A percentile compares a stretch with the other conserved stretches of the same genome.
Evolutionary conservation across 495 filamentous ascomycete species (phyloP).

Genomic region (Penicillium chermesinum): DNA sequence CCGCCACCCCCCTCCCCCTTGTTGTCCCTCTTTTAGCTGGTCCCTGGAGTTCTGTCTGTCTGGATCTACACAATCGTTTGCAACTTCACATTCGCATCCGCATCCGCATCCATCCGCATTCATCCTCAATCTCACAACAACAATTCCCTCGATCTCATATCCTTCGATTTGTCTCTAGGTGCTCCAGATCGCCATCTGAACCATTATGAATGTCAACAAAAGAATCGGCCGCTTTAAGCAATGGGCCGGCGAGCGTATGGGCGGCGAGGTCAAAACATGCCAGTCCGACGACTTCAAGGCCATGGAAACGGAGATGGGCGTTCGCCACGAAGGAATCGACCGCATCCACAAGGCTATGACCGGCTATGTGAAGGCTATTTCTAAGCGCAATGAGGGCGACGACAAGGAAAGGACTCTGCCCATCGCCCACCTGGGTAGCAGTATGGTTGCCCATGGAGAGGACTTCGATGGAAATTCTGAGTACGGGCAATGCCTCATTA

Average conservation of each 20-base stretch:
- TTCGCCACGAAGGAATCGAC: conserved; percentile 90
- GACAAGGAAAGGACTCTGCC: conserved; percentile 83
- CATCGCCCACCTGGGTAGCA: conserved; percentile 73
- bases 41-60: not conserved
- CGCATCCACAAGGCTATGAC: conserved; percentile 87
- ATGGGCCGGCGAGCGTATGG: conserved; percentile 98
- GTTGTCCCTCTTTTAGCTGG: not conserved
- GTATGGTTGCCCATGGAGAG: conserved; percentile 88
- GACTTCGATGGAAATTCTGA: conserved; percentile 91
- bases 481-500: conserved; percentile 81
- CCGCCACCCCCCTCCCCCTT: conserved; percentile 3
- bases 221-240: conserved; percentile 96
- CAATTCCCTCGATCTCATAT: not conserved
- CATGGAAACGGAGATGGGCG: conserved; percentile 86
- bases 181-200: not conserved
- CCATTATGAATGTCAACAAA: conserved; percentile 86
- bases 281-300: conserved; percentile 91
- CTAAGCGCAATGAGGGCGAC: conserved; percentile 76
- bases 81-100: not conserved
- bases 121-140: not conserved
- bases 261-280: conserved; percentile 81
- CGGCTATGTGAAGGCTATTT: conserved; percentile 83
- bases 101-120: not conserved
- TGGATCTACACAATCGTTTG: not conserved
- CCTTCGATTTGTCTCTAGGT: not conserved